A percentile compares a stretch with the other conserved stretches of the same genome.
phyloP scores from a whole-genome alignment of 1,284 basidiomycete genomes.

The Sutorius eximius region DNA sequence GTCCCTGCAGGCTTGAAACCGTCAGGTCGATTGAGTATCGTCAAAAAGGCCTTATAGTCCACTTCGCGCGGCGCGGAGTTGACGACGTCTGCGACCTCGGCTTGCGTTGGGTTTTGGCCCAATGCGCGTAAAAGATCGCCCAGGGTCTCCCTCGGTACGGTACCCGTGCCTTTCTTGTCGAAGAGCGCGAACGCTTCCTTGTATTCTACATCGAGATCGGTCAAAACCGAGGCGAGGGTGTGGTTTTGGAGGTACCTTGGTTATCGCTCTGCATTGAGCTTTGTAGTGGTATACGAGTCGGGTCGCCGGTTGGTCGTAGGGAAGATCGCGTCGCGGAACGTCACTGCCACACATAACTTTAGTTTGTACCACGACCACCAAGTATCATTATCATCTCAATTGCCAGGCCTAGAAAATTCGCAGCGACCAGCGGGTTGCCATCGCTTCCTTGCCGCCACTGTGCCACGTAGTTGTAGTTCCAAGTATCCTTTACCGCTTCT shows the following conservation, averaged over 20 bases:
- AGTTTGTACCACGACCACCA: neutral
- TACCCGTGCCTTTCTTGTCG: constrained; percentile 92
- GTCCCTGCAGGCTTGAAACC: constrained; percentile 30
- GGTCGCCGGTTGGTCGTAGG: neutral
- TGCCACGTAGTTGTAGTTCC: neutral
- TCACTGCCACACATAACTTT: constrained; percentile 1
- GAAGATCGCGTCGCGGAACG: neutral
- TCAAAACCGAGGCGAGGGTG: constrained; percentile 1
- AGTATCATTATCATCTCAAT: neutral
- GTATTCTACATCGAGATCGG: constrained; percentile 61
- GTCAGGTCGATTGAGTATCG: constrained; percentile 85
- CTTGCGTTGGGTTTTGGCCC: constrained; percentile 98
- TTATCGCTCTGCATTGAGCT: constrained; percentile 20
- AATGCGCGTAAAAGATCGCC: constrained; percentile 95
- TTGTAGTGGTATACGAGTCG: neutral
- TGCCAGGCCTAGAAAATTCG: neutral
- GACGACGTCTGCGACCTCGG: constrained; percentile 86
- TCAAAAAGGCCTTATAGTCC: constrained; percentile 70
- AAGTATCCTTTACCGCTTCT: neutral
- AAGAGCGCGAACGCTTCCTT: constrained; percentile 97
- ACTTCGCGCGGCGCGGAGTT: constrained; percentile 72
- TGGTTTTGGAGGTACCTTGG: constrained; percentile 11
- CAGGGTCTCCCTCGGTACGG: constrained; percentile 80
- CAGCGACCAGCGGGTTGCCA: too few species aligned
- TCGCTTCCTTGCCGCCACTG: neutral